Percentiles rank a stretch among this genome's conserved stretches.
These are phyloP conservation scores for Pisolithus sp. DNA, from an alignment of 768 basidiomycete genomes.

Conservation along the genomic window DNA sequence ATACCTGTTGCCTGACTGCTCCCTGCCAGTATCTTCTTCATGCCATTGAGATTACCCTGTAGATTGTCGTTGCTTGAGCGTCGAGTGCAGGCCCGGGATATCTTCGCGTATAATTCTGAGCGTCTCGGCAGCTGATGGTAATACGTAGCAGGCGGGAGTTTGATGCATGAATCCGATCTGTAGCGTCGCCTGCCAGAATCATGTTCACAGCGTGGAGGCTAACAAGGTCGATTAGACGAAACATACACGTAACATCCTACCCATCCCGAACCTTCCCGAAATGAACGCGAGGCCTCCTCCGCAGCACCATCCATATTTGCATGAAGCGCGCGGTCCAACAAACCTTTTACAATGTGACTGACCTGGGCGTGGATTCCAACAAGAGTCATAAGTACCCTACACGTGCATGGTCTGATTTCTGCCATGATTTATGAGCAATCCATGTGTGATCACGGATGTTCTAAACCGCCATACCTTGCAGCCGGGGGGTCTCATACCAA, in stretches of 20 bases:
- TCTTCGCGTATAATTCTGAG: conserved; percentile 90
- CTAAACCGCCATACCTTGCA: conserved; percentile 55
- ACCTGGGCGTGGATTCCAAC: conserved; percentile 92
- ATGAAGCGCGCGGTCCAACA: conserved; percentile 78
- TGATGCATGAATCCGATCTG: conserved; percentile 99
- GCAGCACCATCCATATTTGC: conserved; percentile 79
- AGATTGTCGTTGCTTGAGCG: conserved; percentile 82
- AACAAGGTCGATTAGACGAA: conserved; percentile 6
- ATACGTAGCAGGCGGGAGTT: conserved; percentile 84
- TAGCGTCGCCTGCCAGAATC: conserved; percentile 73
- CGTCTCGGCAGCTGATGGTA: conserved; percentile 69
- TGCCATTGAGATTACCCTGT: conserved; percentile 80
- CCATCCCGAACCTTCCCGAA: conserved; percentile 93
- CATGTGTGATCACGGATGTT: background rate
- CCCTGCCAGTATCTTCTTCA: conserved; percentile 86
- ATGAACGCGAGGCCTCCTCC: conserved; percentile 74
- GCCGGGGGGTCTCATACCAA: conserved; percentile 92
- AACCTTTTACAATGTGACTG: conserved; percentile 66
- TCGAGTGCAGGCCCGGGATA: conserved; percentile 86
- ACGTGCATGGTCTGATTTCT: conserved; percentile 96
- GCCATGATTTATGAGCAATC: conserved; percentile 23
- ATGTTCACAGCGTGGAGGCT: background rate
- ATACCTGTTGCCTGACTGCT: conserved; percentile 87
- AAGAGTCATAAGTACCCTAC: conserved; percentile 77
- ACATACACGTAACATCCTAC: conserved; percentile 91